Evolutionary conservation across 768 basidiomycete genomes (phyloP), one percentile per base, ranked within the genome.

Genomic region (Phylloporus sp.): DNA sequence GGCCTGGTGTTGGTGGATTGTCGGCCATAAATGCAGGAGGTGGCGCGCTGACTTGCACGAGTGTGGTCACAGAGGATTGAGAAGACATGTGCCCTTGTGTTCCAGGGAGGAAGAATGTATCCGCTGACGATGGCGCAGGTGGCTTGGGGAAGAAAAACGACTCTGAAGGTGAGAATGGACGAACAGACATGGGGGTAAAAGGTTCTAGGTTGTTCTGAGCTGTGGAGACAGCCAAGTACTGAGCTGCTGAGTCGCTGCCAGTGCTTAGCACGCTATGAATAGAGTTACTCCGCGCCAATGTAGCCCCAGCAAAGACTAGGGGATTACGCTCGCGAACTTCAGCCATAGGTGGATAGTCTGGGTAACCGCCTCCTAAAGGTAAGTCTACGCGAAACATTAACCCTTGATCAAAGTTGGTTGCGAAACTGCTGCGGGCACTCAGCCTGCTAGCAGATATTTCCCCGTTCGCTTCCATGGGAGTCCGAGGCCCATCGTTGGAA

Each of bases 141-240:
- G 86, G 85, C 49, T 78, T 79, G 3, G 85, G 86, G 73, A 88
- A 87, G 9, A 81, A 67, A 67, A 84, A 87, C 5, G 80, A 78
- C 62, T 88, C 85, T 16, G 79, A 78, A 11, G 82, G 80, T 0
- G 83, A 80, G 70, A 84, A 86, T 2, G 82, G 83, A 35, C 81
- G 80, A 18, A 83, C 82, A 34, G 76, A 81, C 74, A 85, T 81
- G 22, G 82, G 80, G 0, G 80, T 76, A 5, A 62, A 52, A n/a
- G 62, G 59, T 29, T 61, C 63, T 18, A 24, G 39, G 26, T 50
- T 45, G 47, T 48, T 49, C 51, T 56, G 58, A 31, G 44, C 47
- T n/a, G 54, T 47, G 7, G 65, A 53, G 56, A 76, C 55, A 20
- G 68, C 45, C 23, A 78, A 67, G 59, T 72, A 78, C 46, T 80